A percentile compares a stretch with the other conserved stretches of the same genome.
phyloP scores from a whole-genome alignment of 2,329 filamentous ascomycete genomes.

The Hypoxylon sp. region DNA sequence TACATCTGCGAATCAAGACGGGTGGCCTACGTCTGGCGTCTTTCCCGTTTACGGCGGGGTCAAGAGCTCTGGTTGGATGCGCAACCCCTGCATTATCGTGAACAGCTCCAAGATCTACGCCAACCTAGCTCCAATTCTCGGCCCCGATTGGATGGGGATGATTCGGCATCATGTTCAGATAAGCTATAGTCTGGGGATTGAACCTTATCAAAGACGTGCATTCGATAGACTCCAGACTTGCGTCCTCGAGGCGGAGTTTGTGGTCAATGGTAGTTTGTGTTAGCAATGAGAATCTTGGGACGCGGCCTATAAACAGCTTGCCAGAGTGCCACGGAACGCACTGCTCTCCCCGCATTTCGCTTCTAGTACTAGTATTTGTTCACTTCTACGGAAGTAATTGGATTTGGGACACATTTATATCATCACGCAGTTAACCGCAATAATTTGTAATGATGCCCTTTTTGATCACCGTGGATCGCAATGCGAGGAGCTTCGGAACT shows the following conservation, averaged over 20 bases:
- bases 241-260: conserved; percentile 14
- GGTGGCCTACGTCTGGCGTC: conserved; percentile 11
- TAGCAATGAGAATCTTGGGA: conserved; percentile 1
- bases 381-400: no score
- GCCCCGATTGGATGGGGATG: conserved; percentile 36
- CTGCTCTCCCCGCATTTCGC: conserved; percentile 1
- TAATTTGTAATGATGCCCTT: background rate
- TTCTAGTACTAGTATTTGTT: no score
- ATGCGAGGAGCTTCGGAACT: background rate
- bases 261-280: conserved; percentile 2
- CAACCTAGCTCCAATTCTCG: conserved; percentile 15
- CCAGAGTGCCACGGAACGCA: background rate
- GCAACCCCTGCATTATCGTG: conserved; percentile 37
- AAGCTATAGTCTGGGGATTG: conserved; percentile 39
- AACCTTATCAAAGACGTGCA: conserved; percentile 12
- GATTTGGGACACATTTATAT: background rate
- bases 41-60: conserved; percentile 41
- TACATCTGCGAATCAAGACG: conserved; percentile 19
- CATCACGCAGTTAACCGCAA: background rate
- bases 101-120: conserved; percentile 29
- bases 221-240: conserved; percentile 19
- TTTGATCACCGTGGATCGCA: background rate
- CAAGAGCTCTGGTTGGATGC: conserved; percentile 35
- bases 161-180: conserved; percentile 40
- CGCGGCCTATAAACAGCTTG: background rate